Conservation (phyloP, 2,329 filamentous ascomycete genomes). For the Cladophialophora psammophila region DNA sequence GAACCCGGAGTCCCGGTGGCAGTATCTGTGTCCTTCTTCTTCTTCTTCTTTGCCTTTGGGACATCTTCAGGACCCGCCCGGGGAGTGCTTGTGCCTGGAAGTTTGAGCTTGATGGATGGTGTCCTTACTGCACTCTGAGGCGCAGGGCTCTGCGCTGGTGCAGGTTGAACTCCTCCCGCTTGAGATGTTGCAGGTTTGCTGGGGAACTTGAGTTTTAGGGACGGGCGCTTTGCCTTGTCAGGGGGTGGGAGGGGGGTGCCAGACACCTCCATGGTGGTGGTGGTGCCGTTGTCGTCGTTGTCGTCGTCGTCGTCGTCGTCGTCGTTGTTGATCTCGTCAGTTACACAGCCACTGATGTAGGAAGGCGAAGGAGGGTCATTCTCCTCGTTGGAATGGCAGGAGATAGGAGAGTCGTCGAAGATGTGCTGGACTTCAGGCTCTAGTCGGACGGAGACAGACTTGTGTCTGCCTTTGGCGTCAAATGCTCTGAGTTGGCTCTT, state of each 20-base stretch:
- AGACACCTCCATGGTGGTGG: slow-evolving; percentile 24
- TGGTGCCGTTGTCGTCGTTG: slow-evolving; percentile 3
- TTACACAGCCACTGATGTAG: not conserved
- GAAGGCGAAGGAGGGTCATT: slow-evolving; percentile 24
- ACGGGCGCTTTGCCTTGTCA: slow-evolving; percentile 34
- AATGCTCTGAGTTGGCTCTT: not conserved
- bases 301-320: slow-evolving; percentile 12
- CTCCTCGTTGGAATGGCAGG: slow-evolving; percentile 27
- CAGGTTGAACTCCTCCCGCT: slow-evolving; percentile 26
- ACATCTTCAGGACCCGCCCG: not conserved
- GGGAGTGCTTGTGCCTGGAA: slow-evolving; percentile 28
- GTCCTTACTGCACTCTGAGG: slow-evolving; percentile 32
- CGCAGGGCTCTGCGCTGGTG: slow-evolving; percentile 31
- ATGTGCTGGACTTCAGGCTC: slow-evolving; percentile 20
- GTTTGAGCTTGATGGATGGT: slow-evolving; percentile 40
- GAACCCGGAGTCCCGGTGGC: slow-evolving; percentile 32
- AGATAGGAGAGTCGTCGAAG: not conserved
- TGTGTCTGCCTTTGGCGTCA: slow-evolving; percentile 4
- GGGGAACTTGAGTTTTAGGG: slow-evolving; percentile 43
- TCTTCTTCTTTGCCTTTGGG: slow-evolving; percentile 36
- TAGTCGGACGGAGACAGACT: slow-evolving; percentile 15
- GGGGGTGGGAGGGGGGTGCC: slow-evolving; percentile 16
- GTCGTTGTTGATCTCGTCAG: slow-evolving; percentile 1
- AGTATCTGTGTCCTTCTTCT: slow-evolving; percentile 32
- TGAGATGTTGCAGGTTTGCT: slow-evolving; percentile 31